These are phyloP conservation scores for Celoporthe dispersa DNA, from an alignment of 2,329 filamentous ascomycete species.

Conservation along the genomic window DNA sequence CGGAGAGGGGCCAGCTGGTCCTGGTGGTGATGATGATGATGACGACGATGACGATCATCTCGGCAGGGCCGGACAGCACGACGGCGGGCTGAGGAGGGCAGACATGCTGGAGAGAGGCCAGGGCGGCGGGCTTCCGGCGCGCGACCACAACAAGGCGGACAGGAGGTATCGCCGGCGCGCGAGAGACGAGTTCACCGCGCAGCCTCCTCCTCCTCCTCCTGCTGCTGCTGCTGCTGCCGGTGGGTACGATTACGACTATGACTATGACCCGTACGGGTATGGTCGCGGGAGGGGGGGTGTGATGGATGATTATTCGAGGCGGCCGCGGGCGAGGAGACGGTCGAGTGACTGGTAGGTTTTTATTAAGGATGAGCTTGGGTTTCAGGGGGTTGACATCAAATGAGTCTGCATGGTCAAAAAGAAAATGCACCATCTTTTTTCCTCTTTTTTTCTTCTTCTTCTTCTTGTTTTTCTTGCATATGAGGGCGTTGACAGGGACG, in stretches of 20 bases:
- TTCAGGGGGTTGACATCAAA: background rate
- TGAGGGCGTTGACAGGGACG: background rate
- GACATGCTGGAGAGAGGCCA: slow-evolving; percentile 26
- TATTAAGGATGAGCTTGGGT: background rate
- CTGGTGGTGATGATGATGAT: background rate
- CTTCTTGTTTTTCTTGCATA: background rate
- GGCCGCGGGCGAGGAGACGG: slow-evolving; percentile 25
- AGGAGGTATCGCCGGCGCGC: background rate
- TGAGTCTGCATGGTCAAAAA: background rate
- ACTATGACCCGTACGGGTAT: slow-evolving; percentile 18
- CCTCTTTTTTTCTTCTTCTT: background rate
- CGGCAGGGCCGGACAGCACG: background rate
- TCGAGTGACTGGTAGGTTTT: slow-evolving; percentile 28
- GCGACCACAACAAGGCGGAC: slow-evolving; percentile 2
- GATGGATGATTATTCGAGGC: slow-evolving; percentile 14
- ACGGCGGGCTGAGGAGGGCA: slow-evolving; percentile 16
- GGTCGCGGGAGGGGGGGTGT: slow-evolving; percentile 12
- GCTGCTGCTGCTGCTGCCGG: background rate
- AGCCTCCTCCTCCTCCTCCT: too few species aligned
- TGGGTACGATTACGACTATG: slow-evolving; percentile 1
- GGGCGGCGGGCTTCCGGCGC: slow-evolving; percentile 1
- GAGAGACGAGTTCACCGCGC: background rate
- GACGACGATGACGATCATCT: background rate
- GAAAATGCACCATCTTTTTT: background rate
- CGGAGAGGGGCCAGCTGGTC: too few species aligned